These are phyloP conservation scores for Stenogyne calaminthoides DNA, from an alignment of 305 asterid species.

Conservation along the genomic window DNA sequence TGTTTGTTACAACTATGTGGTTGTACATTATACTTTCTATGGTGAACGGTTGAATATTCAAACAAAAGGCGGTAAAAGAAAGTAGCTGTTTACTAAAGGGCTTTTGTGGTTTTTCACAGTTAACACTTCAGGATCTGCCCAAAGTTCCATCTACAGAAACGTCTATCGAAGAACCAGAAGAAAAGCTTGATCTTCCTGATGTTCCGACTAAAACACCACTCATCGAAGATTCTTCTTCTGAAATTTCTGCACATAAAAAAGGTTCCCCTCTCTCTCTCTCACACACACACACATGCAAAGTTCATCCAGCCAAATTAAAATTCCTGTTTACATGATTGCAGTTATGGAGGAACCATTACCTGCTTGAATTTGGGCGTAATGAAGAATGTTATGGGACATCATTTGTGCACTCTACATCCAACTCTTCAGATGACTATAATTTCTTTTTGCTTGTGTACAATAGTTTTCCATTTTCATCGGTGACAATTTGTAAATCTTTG, in stretches of 20 bases:
- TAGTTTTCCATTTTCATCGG: neutral
- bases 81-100: constrained; percentile 9
- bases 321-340: constrained; percentile 36
- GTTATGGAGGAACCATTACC: constrained; percentile 88
- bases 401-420: neutral
- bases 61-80: neutral
- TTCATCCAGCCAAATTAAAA: neutral
- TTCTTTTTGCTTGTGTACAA: constrained; percentile 25
- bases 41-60: neutral
- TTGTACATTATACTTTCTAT: neutral
- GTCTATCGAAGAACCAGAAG: constrained; percentile 49
- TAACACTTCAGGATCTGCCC: constrained; percentile 71
- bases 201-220: constrained; percentile 74
- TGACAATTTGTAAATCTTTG: constrained; percentile 22
- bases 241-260: constrained; percentile 46
- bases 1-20: neutral
- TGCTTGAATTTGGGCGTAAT: constrained; percentile 49
- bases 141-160: constrained; percentile 54
- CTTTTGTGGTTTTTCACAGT: constrained; percentile 41
- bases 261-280: constrained; percentile 42
- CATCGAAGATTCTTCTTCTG: constrained; percentile 42
- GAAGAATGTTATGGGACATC: constrained; percentile 7
- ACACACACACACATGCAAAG: neutral
- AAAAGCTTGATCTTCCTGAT: constrained; percentile 78
- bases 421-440: constrained; percentile 12